phyloP scores from a whole-genome alignment of 2,329 filamentous ascomycete species.

The Alternaria ventricosa region DNA sequence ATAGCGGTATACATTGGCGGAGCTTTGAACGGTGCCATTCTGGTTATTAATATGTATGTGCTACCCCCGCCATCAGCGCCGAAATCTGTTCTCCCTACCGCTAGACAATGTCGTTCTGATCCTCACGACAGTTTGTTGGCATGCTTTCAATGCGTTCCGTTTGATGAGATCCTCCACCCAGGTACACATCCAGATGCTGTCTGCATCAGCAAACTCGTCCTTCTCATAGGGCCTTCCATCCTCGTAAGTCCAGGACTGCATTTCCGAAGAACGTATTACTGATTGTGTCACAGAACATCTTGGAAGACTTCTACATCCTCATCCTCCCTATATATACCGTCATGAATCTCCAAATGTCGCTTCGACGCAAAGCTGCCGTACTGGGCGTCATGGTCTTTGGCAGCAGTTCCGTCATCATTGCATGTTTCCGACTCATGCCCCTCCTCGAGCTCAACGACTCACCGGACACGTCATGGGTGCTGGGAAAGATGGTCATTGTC shows the following conservation, averaged over 20 bases:
- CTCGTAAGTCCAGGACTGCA: slow-evolving; percentile 12
- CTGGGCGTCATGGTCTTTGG: slow-evolving; percentile 37
- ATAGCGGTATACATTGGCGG: slow-evolving; percentile 31
- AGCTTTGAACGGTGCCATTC: slow-evolving; percentile 30
- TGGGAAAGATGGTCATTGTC: slow-evolving; percentile 44
- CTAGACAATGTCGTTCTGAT: not conserved
- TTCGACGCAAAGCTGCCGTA: slow-evolving; percentile 26
- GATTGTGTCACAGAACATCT: slow-evolving; percentile 19
- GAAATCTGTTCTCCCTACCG: not conserved
- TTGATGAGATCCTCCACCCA: slow-evolving; percentile 40
- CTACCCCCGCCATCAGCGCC: not conserved
- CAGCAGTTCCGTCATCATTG: slow-evolving; percentile 31
- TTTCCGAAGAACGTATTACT: not conserved
- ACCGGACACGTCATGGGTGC: slow-evolving; percentile 34
- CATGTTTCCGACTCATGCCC: slow-evolving; percentile 25
- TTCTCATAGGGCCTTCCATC: slow-evolving; percentile 36
- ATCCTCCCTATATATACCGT: slow-evolving; percentile 28
- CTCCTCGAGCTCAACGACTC: slow-evolving; percentile 31
- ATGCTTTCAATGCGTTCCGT: slow-evolving; percentile 40
- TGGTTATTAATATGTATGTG: slow-evolving; percentile 32
- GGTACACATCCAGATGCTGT: slow-evolving; percentile 29
- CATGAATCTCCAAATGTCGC: slow-evolving; percentile 24
- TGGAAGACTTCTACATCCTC: slow-evolving; percentile 30
- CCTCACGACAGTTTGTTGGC: slow-evolving; percentile 26
- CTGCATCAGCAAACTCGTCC: slow-evolving; percentile 33